These are phyloP conservation scores for Spinellus fusiger DNA, from an alignment of 192 early-diverging fungal genomes.

Conservation along the genomic window DNA sequence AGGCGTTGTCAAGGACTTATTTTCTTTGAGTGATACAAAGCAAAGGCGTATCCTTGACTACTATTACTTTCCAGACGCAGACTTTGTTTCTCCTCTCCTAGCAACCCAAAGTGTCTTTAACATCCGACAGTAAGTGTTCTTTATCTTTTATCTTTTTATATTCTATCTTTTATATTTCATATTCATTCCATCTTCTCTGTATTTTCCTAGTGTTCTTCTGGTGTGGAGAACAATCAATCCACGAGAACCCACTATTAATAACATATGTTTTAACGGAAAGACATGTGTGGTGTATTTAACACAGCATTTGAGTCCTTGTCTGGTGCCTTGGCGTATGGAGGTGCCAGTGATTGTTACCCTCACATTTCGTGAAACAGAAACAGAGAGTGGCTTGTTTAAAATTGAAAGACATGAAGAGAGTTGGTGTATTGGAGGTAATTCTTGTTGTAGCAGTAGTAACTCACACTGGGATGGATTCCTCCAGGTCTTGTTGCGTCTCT, in stretches of 20 bases:
- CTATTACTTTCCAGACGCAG: conserved; percentile 46
- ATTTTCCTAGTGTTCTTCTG: conserved; percentile 1
- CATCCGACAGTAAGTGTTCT: conserved; percentile 37
- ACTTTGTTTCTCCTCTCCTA: conserved; percentile 42
- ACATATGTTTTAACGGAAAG: conserved; percentile 23
- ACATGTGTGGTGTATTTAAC: conserved; percentile 45
- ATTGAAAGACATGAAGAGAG: conserved; percentile 52
- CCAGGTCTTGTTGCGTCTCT: conserved; percentile 44
- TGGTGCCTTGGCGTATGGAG: conserved; percentile 43
- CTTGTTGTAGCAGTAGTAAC: not conserved
- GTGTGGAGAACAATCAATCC: not conserved
- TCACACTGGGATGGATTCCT: too few species aligned
- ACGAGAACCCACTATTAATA: not conserved
- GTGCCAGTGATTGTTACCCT: conserved; percentile 48
- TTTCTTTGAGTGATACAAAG: conserved; percentile 41
- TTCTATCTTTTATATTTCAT: not conserved
- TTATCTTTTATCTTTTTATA: not conserved
- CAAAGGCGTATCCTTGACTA: conserved; percentile 47
- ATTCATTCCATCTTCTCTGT: conserved; percentile 15
- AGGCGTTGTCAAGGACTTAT: conserved; percentile 40
- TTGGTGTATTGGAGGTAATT: conserved; percentile 47
- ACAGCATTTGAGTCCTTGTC: conserved; percentile 45
- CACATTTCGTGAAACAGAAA: conserved; percentile 40
- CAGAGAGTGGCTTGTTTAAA: conserved; percentile 36
- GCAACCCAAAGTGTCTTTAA: conserved; percentile 41